These are phyloP conservation scores for Plasmodium billcollinsi DNA, from an alignment of 169 alveolate genomes.

Conservation along the genomic window DNA sequence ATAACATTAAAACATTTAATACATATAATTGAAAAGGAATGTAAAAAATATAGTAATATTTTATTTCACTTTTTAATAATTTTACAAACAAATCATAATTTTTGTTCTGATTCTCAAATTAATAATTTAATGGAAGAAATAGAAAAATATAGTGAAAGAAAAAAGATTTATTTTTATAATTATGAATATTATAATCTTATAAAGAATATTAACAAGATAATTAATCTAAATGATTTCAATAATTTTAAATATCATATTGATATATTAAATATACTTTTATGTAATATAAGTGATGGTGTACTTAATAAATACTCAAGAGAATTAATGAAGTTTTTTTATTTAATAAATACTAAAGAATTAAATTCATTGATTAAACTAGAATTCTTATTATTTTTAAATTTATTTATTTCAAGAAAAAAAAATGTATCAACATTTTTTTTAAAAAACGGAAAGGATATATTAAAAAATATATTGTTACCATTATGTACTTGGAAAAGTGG, in stretches of 20 bases:
- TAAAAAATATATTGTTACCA: constrained; percentile 49
- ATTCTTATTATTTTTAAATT: constrained; percentile 62
- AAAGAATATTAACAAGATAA: constrained; percentile 18
- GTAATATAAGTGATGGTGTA: constrained; percentile 41
- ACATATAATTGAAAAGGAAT: constrained; percentile 33
- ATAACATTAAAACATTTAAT: constrained; percentile 30
- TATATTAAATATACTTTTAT: constrained; percentile 28
- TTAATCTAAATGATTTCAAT: constrained; percentile 43
- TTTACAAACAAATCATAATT: constrained; percentile 27
- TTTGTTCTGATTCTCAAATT: constrained; percentile 27
- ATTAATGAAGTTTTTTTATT: constrained; percentile 23
- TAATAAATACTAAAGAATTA: constrained; percentile 40
- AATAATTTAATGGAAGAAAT: constrained; percentile 42
- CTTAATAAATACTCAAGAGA: constrained; percentile 20
- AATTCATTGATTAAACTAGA: constrained; percentile 57
- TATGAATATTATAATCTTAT: constrained; percentile 33
- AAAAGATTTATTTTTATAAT: constrained; percentile 35
- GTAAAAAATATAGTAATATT: constrained; percentile 57
- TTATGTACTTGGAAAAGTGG: constrained; percentile 68
- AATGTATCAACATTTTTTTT: constrained; percentile 37
- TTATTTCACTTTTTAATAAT: constrained; percentile 57
- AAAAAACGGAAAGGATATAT: constrained; percentile 24
- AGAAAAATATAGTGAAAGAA: constrained; percentile 27
- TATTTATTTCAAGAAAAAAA: constrained; percentile 22
- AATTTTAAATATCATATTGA: constrained; percentile 56